Evolutionary conservation across 129 eudicot species (phyloP).

Genomic region (Lactuca sativa): DNA sequence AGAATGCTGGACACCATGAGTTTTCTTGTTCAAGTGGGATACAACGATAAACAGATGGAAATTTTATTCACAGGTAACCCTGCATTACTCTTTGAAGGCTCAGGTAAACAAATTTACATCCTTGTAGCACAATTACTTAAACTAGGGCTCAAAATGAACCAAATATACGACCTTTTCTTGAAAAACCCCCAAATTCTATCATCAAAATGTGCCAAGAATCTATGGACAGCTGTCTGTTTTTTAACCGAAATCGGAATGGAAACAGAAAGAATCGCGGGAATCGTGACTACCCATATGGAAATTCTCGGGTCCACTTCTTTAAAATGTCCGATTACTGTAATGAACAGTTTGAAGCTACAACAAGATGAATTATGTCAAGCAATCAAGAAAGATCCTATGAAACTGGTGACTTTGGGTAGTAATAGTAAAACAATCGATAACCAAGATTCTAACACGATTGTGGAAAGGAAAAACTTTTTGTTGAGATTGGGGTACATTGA

Average conservation of each 20-base stretch:
- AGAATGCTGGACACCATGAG: constrained; percentile 51
- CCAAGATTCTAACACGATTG: constrained; percentile 41
- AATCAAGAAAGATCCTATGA: constrained; percentile 50
- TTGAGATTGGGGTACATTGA: constrained; percentile 65
- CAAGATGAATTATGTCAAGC: constrained; percentile 40
- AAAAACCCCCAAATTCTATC: constrained; percentile 53
- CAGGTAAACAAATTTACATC: constrained; percentile 53
- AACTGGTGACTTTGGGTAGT: constrained; percentile 48
- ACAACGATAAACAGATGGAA: constrained; percentile 39
- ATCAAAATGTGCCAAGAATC: constrained; percentile 42
- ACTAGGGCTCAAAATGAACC: constrained; percentile 55
- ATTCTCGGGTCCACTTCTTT: constrained; percentile 45
- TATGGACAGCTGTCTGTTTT: constrained; percentile 48
- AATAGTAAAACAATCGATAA: constrained; percentile 21
- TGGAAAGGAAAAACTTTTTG: constrained; percentile 56
- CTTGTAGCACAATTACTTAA: constrained; percentile 59
- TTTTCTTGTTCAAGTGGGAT: constrained; percentile 65
- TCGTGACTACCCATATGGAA: constrained; percentile 45
- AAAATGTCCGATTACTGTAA: constrained; percentile 51
- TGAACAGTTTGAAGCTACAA: constrained; percentile 41
- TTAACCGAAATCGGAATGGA: constrained; percentile 53
- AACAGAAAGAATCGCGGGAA: constrained; percentile 29
- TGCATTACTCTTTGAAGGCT: constrained; percentile 54
- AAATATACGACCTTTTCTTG: constrained; percentile 39
- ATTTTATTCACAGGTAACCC: constrained; percentile 42